Conservation (phyloP, 805 yeast species). For the Cyberlindnera saturnus region DNA sequence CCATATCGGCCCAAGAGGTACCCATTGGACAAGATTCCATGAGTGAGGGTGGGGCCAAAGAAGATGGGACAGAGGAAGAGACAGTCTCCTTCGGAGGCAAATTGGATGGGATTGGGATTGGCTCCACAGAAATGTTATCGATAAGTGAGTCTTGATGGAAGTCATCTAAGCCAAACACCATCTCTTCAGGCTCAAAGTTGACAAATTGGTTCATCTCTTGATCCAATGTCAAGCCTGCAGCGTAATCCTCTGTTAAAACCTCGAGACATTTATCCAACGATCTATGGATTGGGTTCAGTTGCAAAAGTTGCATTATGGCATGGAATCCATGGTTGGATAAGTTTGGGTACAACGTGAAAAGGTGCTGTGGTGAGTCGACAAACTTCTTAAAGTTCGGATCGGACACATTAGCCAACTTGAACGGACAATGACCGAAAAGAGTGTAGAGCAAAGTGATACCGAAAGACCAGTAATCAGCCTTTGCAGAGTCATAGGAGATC, state of each 20-base stretch:
- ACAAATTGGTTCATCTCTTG: constrained; percentile 39
- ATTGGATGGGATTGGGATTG: background rate
- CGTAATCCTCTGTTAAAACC: constrained; percentile 30
- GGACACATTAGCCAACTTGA: constrained; percentile 58
- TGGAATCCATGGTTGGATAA: constrained; percentile 68
- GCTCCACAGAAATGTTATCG: background rate
- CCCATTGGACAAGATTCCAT: constrained; percentile 8
- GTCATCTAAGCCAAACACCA: constrained; percentile 3
- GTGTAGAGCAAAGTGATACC: constrained; percentile 77
- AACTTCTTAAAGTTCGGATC: constrained; percentile 67
- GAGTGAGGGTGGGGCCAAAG: constrained; percentile 6
- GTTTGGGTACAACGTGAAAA: constrained; percentile 71
- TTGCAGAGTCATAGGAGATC: constrained; percentile 55
- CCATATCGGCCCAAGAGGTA: constrained; percentile 15
- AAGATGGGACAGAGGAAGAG: background rate
- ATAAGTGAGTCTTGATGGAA: background rate
- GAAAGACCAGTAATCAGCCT: constrained; percentile 82
- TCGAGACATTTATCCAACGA: constrained; percentile 45
- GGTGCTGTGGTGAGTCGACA: constrained; percentile 58
- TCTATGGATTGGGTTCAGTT: constrained; percentile 49
- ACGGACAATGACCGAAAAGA: constrained; percentile 81
- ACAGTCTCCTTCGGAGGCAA: background rate
- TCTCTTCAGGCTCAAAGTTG: constrained; percentile 5
- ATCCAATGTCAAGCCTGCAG: constrained; percentile 52
- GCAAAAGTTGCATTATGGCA: constrained; percentile 64